phyloP scores from a whole-genome alignment of 148 eudicot species.

The Rheum nobile region DNA sequence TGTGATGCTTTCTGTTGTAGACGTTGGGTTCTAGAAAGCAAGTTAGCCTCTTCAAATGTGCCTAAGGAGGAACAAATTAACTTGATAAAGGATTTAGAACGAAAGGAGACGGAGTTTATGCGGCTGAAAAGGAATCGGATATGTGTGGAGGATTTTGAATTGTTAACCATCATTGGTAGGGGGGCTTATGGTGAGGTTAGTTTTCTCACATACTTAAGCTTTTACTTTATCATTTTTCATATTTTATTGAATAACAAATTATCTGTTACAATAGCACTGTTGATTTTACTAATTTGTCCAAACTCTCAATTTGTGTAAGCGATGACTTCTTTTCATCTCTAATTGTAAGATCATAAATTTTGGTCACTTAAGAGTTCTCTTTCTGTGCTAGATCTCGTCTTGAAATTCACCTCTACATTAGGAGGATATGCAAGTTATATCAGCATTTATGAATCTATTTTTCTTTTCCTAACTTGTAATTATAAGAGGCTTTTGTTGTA shows the following conservation, averaged over 20 bases:
- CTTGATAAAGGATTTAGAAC: conserved; percentile 79
- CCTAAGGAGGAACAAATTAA: conserved; percentile 85
- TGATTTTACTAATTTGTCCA: background rate
- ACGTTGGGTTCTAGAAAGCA: conserved; percentile 77
- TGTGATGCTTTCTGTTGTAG: conserved; percentile 25
- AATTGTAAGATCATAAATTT: background rate
- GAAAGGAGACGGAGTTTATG: conserved; percentile 92
- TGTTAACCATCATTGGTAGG: conserved; percentile 83
- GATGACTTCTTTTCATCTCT: background rate
- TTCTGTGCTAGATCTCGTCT: background rate
- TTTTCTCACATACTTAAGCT: background rate
- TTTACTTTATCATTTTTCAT: background rate
- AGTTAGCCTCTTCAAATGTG: conserved; percentile 89
- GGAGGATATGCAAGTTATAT: background rate
- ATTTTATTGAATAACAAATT: background rate
- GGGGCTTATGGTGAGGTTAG: conserved; percentile 99
- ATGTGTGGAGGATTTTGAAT: conserved; percentile 91
- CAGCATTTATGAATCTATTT: background rate
- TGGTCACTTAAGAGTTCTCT: background rate
- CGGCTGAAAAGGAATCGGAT: conserved; percentile 84
- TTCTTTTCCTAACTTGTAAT: background rate
- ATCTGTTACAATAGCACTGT: background rate
- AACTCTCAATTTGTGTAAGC: background rate
- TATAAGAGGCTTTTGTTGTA: background rate
- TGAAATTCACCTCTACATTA: background rate